Conservation (phyloP, 192 early-diverging fungal species). For the Gryganskiella cystojenkinii region DNA sequence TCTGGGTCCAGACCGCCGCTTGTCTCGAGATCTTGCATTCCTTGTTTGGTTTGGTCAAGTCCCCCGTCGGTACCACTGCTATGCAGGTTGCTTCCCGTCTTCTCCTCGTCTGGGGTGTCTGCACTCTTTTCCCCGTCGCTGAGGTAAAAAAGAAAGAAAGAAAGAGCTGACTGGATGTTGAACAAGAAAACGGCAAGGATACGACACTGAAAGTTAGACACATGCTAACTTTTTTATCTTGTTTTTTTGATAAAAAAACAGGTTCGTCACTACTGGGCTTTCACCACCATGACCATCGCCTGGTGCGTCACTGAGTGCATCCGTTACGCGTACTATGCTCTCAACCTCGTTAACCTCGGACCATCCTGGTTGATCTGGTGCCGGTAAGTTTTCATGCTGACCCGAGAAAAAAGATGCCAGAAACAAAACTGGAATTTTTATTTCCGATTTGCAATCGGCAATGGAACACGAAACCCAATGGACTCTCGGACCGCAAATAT, state of each 20-base stretch:
- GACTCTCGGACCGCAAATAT: slow-evolving; percentile 25
- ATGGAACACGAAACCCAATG: slow-evolving; percentile 23
- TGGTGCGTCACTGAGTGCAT: slow-evolving; percentile 94
- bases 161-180: too few relatives aligned
- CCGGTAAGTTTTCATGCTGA: slow-evolving; percentile 30
- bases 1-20: slow-evolving; percentile 84
- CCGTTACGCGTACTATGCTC: slow-evolving; percentile 91
- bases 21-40: slow-evolving; percentile 78
- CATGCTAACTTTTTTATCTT: too few relatives aligned
- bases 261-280: slow-evolving; percentile 73
- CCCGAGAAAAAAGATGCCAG: background rate
- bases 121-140: slow-evolving; percentile 74
- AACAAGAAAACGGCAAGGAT: background rate
- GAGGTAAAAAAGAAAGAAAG: too few relatives aligned
- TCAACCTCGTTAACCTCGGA: slow-evolving; percentile 73
- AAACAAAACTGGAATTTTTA: too few relatives aligned
- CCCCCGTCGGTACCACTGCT: slow-evolving; percentile 80
- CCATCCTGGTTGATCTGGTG: slow-evolving; percentile 71
- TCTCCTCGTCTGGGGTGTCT: slow-evolving; percentile 84
- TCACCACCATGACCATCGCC: slow-evolving; percentile 86
- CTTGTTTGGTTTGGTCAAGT: slow-evolving; percentile 78
- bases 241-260: slow-evolving; percentile 14
- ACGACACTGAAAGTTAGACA: too few relatives aligned
- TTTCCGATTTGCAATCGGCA: slow-evolving; percentile 9
- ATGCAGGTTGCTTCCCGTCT: slow-evolving; percentile 92